Conservation (phyloP, 768 basidiomycete genomes). For the Macrolepiota fuliginosa region DNA sequence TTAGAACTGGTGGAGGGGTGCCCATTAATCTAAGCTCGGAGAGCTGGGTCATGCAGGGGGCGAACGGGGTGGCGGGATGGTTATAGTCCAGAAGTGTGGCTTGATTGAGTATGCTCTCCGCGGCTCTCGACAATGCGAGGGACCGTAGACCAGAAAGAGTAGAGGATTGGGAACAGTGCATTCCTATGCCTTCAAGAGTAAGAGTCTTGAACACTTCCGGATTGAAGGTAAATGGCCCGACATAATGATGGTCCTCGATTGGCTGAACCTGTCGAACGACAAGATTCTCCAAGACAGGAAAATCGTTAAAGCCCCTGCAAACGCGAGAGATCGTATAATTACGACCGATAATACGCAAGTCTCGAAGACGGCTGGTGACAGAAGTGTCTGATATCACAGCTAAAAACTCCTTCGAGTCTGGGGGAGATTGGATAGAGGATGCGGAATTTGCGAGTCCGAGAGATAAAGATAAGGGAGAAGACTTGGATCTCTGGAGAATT, state of each 20-base stretch:
- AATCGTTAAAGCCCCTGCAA: background rate
- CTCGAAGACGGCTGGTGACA: constrained; percentile 1
- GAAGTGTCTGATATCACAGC: background rate
- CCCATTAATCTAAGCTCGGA: background rate
- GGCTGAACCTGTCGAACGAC: constrained; percentile 2
- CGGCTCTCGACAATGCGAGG: constrained; percentile 1
- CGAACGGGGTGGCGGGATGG: background rate
- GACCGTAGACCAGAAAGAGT: background rate
- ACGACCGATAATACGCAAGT: background rate
- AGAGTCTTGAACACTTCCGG: background rate
- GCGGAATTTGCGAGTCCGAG: background rate
- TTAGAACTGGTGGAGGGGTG: background rate
- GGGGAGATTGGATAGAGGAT: background rate
- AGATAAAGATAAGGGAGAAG: background rate
- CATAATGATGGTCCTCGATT: background rate
- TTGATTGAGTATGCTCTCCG: constrained; percentile 8
- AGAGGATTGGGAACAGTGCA: background rate
- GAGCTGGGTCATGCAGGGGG: constrained; percentile 6
- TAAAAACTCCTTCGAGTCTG: background rate
- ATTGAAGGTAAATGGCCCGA: constrained; percentile 6
- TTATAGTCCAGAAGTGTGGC: background rate
- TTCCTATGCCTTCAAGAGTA: constrained; percentile 2
- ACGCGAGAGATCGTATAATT: background rate
- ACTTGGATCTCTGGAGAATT: background rate
- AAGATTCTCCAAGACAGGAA: constrained; percentile 7